Evolutionary conservation across 208 protist genomes (phyloP).

Genomic region (Crithidia thermophila): DNA sequence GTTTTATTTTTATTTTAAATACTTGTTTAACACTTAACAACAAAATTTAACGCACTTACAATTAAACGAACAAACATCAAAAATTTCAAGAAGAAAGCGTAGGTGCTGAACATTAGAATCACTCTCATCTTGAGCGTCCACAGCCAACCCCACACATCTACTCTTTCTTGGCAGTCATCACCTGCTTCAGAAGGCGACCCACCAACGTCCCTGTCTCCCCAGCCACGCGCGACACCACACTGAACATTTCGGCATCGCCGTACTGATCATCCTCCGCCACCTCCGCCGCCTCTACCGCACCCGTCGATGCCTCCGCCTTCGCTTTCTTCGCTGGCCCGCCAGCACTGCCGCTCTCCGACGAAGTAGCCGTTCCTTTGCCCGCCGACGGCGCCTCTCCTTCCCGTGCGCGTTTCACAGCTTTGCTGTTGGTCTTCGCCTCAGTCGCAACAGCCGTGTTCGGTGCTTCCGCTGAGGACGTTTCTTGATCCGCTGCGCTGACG

Average conservation of each 20-base stretch:
- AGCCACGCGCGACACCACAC: constrained; percentile 40
- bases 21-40: too few relatives aligned
- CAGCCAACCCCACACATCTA: not conserved
- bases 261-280: constrained; percentile 19
- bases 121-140: too few relatives aligned
- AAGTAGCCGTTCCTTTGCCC: not conserved
- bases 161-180: constrained; percentile 8
- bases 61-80: too few relatives aligned
- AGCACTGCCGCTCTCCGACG: not conserved
- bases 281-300: not conserved
- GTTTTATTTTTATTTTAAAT: too few relatives aligned
- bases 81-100: too few relatives aligned
- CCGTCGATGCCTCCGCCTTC: constrained; percentile 7
- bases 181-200: constrained; percentile 35
- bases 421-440: not conserved
- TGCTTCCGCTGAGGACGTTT: not conserved
- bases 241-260: constrained; percentile 60
- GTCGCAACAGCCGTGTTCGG: not conserved
- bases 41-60: too few relatives aligned
- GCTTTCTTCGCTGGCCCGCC: constrained; percentile 3
- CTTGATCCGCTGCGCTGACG: constrained; percentile 5
- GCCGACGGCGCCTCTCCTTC: not conserved
- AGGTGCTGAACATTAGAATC: too few relatives aligned
- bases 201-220: constrained; percentile 40
- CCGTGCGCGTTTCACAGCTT: not conserved